These are phyloP conservation scores for Marchantia polymorpha DNA, from an alignment of 225 moss, liverwort and hornwort genomes.

Conservation along the genomic window DNA sequence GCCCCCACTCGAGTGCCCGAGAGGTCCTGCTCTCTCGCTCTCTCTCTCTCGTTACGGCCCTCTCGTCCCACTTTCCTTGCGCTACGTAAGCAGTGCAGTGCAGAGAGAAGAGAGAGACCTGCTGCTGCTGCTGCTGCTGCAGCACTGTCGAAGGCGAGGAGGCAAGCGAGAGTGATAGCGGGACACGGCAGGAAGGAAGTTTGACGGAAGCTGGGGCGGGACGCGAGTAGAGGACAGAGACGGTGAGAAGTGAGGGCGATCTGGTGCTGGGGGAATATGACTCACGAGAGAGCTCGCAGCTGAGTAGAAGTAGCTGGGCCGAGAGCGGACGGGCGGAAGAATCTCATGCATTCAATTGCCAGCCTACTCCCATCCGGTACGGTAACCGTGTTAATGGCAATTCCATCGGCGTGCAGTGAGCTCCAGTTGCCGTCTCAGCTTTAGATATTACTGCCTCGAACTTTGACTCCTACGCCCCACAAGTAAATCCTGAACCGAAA, in stretches of 20 bases:
- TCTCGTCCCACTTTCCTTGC: not conserved
- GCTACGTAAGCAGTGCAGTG: not conserved
- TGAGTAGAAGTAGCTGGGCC: not conserved
- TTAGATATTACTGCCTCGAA: constrained; percentile 8
- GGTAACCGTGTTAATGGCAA: constrained; percentile 16
- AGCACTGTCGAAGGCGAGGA: too few species aligned
- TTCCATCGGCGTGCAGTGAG: constrained; percentile 20
- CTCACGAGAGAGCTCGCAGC: not conserved
- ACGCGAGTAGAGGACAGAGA: not conserved
- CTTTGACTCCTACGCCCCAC: constrained; percentile 8
- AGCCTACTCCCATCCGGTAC: constrained; percentile 16
- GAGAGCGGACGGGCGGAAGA: constrained; percentile 13
- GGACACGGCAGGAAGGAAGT: too few species aligned
- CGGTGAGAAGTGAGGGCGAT: not conserved
- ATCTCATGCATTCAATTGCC: constrained; percentile 20
- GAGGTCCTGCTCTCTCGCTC: not conserved
- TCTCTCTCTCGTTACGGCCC: not conserved
- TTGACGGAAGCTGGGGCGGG: not conserved
- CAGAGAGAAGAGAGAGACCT: not conserved
- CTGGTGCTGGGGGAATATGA: not conserved
- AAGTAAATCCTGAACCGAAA: not conserved
- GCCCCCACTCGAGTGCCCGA: not conserved
- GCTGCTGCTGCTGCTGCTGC: not conserved
- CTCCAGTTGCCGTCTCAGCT: not conserved
- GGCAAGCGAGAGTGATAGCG: too few species aligned